These are phyloP conservation scores for Penicillium arizonense DNA, from an alignment of 495 filamentous ascomycete species.

Conservation along the genomic window DNA sequence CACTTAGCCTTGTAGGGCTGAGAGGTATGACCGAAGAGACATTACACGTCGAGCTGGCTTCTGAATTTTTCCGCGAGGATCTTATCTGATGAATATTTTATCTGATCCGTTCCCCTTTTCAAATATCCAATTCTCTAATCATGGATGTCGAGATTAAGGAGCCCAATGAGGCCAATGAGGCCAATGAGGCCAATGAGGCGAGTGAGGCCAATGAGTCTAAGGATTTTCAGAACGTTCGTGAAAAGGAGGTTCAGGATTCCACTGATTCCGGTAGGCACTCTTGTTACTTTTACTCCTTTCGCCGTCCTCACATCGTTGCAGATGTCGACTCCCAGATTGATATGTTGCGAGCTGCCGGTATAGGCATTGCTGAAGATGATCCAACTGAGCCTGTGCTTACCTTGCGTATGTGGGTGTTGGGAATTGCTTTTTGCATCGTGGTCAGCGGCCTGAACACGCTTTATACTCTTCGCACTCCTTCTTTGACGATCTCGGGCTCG, in stretches of 20 bases:
- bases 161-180: neutral
- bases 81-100: constrained; percentile 20
- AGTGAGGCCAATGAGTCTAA: neutral
- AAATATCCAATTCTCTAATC: neutral
- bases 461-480: constrained; percentile 54
- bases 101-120: constrained; percentile 9
- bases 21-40: neutral
- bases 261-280: neutral
- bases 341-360: constrained; percentile 26
- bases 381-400: constrained; percentile 50
- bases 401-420: constrained; percentile 64
- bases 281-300: neutral
- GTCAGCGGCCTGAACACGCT: constrained; percentile 63
- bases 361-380: constrained; percentile 21
- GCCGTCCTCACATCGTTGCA: neutral
- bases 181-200: neutral
- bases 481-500: constrained; percentile 56
- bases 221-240: constrained; percentile 1
- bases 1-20: constrained; percentile 15
- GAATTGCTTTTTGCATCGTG: constrained; percentile 55
- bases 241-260: neutral
- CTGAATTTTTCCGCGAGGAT: neutral
- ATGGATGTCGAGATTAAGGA: neutral
- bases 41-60: neutral
- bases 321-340: constrained; percentile 20